Conservation (phyloP, 1,139 yeast species). For the Taphrina communis region DNA sequence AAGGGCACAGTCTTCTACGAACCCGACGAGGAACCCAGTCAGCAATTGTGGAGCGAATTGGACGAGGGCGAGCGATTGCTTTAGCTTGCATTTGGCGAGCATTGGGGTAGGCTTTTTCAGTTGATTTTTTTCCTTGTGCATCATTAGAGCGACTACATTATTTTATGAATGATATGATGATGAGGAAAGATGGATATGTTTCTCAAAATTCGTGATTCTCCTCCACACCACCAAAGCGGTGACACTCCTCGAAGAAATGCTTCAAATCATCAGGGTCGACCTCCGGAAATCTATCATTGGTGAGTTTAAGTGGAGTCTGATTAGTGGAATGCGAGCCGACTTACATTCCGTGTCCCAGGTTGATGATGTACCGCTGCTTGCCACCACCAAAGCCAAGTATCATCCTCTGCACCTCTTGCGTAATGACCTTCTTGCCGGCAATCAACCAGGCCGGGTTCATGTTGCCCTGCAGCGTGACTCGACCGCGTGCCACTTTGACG, state of each 20-base stretch:
- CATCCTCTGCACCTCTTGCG: conserved; percentile 84
- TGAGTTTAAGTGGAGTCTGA: background rate
- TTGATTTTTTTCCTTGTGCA: background rate
- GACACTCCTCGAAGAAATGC: conserved; percentile 42
- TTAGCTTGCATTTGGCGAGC: background rate
- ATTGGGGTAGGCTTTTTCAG: background rate
- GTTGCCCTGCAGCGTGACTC: conserved; percentile 92
- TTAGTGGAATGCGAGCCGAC: background rate
- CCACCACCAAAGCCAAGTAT: conserved; percentile 90
- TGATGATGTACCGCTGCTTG: conserved; percentile 58
- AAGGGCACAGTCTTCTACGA: conserved; percentile 54
- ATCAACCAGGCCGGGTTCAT: conserved; percentile 94
- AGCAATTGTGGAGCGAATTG: conserved; percentile 3
- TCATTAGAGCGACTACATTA: no score
- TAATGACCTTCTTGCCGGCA: conserved; percentile 81
- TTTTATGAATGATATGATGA: no score
- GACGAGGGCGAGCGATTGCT: conserved; percentile 24
- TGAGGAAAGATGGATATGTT: background rate
- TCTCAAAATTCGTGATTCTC: conserved; percentile 34
- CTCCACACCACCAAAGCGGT: conserved; percentile 38
- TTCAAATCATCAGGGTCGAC: conserved; percentile 42
- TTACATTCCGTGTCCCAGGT: conserved; percentile 43
- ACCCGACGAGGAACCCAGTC: background rate
- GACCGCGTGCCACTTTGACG: conserved; percentile 71
- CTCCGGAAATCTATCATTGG: conserved; percentile 33